Evolutionary conservation across 768 basidiomycete genomes (phyloP), one percentile per base, ranked within the genome.

Genomic region (Lentinula aciculospora): DNA sequence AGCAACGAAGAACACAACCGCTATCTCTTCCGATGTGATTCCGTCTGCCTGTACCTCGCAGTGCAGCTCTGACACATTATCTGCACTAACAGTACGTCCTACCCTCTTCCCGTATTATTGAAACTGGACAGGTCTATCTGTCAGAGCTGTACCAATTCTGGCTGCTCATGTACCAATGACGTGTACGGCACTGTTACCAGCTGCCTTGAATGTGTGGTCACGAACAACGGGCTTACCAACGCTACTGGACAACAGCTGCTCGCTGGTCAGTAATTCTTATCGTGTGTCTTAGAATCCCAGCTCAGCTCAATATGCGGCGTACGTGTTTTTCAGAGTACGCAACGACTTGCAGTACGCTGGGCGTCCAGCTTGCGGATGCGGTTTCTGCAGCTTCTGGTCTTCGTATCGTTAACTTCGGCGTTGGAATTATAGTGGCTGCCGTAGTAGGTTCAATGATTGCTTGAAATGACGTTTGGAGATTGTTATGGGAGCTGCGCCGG

Each of bases 11-110:
- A 53, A 53, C 51, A 53, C 36, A 13, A 53, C 51, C 3, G 25
- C 19, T 15, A 53, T 53, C 19, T 25, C 51, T 23, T 53, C 51
- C 23, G 25, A n/a, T 25, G 34, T 39, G 8, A 53, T 53, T 25
- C 51, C 51, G 9, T 53, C 51, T n/a, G 36, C 32, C 21, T 53
- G 51, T 28, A 53, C 32, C 51, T 53, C 51, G 4, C 51, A 53
- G 36, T 53, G 51, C 34, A 25, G 23, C 36, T 25, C 23, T 6
- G 34, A 36, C 27, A 53, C 51, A 12, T 27, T 53, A 4, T 21
- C 21, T 40, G 32, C 51, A 25, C 25, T 53, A 8, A 53, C 51
- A 23, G 51, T 53, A 36, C 21, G 51, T 39, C 7, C 12, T 4
- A 21, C 3, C 17, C 29, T 23, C 17, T 13, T 19, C 25, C 12